phyloP scores from a whole-genome alignment of 2,329 filamentous ascomycete genomes.

The Didymella sp. region DNA sequence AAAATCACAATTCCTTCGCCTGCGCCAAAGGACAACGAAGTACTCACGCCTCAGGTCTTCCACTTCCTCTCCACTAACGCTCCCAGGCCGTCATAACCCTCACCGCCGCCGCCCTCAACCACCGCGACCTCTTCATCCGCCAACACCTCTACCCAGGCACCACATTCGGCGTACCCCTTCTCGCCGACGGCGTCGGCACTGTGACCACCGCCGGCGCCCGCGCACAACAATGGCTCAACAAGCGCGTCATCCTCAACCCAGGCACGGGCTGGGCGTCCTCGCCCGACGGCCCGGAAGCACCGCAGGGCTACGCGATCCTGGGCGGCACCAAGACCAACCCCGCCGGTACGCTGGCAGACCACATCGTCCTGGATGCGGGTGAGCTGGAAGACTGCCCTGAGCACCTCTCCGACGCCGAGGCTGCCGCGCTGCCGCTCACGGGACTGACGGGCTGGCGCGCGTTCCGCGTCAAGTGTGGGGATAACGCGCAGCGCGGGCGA shows the following conservation, averaged over 20 bases:
- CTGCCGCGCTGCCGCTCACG: conserved; percentile 82
- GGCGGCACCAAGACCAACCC: conserved; percentile 72
- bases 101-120: conserved; percentile 84
- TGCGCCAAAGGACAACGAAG: conserved; percentile 42
- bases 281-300: conserved; percentile 75
- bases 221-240: conserved; percentile 64
- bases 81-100: conserved; percentile 76
- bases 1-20: conserved; percentile 41
- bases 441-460: conserved; percentile 91
- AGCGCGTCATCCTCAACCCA: conserved; percentile 80
- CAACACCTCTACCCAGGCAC: conserved; percentile 89
- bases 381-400: conserved; percentile 79
- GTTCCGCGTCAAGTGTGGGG: conserved; percentile 75
- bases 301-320: conserved; percentile 65
- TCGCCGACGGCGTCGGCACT: conserved; percentile 81
- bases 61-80: background rate
- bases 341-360: conserved; percentile 77
- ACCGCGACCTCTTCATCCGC: conserved; percentile 93
- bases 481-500: conserved; percentile 65
- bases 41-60: too few species aligned
- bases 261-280: conserved; percentile 77
- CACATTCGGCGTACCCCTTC: conserved; percentile 77
- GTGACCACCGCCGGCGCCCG: conserved; percentile 70
- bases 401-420: conserved; percentile 76
- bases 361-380: conserved; percentile 69